Evolutionary conservation across 352 stramenopile species (phyloP).

Genomic region (Thalassiosira sp.): DNA sequence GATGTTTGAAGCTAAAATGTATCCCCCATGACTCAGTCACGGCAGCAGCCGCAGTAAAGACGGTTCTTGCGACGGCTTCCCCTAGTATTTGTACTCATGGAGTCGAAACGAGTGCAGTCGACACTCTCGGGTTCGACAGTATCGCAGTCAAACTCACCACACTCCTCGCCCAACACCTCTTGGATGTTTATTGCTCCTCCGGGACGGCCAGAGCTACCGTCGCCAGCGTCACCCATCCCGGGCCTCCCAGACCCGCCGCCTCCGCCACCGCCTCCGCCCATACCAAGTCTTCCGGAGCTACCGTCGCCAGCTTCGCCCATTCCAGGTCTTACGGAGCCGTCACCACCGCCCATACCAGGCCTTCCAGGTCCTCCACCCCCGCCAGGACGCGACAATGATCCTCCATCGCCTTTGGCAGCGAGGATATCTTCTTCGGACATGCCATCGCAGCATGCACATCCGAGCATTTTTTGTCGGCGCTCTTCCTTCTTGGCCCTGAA

Average conservation of each 20-base stretch:
- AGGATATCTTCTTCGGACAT: conserved; percentile 2
- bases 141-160: neutral
- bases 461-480: neutral
- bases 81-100: neutral
- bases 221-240: neutral
- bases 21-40: too few species aligned
- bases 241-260: neutral
- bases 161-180: neutral
- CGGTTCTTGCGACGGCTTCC: neutral
- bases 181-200: neutral
- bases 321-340: neutral
- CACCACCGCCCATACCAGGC: conserved; percentile 12
- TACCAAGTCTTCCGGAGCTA: neutral
- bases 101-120: neutral
- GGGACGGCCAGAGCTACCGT: neutral
- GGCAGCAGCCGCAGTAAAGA: neutral
- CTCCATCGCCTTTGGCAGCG: neutral
- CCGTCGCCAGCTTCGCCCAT: neutral
- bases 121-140: neutral
- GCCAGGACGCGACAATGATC: too few species aligned
- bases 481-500: conserved; percentile 1
- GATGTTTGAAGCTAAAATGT: too few species aligned
- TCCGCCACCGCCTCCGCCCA: neutral
- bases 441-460: neutral
- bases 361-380: conserved; percentile 1